These are phyloP conservation scores for Pichia deserticola DNA, from an alignment of 805 yeast genomes.

Conservation along the genomic window DNA sequence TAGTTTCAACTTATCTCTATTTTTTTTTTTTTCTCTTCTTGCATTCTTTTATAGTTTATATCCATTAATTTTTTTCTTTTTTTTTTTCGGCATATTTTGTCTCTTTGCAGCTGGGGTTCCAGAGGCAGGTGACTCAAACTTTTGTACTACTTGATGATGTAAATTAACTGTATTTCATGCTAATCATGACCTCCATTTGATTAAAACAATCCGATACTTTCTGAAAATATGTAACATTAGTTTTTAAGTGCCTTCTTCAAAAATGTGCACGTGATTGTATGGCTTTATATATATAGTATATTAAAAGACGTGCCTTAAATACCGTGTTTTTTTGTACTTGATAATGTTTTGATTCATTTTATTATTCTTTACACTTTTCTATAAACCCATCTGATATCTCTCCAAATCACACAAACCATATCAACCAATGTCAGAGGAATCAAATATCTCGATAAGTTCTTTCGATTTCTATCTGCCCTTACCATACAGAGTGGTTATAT, in stretches of 20 bases:
- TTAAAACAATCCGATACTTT: constrained; percentile 10
- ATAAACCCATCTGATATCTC: no score
- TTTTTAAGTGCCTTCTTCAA: not conserved
- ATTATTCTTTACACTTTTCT: no score
- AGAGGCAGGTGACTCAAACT: not conserved
- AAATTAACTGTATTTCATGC: constrained; percentile 35
- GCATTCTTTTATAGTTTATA: not conserved
- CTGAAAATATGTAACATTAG: constrained; percentile 3
- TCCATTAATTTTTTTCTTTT: not conserved
- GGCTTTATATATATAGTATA: no score
- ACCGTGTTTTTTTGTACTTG: no score
- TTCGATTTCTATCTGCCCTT: constrained; percentile 28
- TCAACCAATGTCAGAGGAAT: not conserved
- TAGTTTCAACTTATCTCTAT: constrained; percentile 1
- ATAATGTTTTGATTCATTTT: no score
- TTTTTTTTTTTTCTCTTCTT: not conserved
- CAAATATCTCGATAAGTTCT: not conserved
- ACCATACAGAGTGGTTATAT: constrained; percentile 44
- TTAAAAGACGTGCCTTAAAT: no score
- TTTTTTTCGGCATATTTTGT: not conserved
- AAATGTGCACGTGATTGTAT: not conserved
- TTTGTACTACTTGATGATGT: constrained; percentile 36
- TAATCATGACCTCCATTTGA: constrained; percentile 44
- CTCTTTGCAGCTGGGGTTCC: not conserved
- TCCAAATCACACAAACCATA: no score